phyloP scores from a whole-genome alignment of 345 rosid genomes.

The Linum lewisii region DNA sequence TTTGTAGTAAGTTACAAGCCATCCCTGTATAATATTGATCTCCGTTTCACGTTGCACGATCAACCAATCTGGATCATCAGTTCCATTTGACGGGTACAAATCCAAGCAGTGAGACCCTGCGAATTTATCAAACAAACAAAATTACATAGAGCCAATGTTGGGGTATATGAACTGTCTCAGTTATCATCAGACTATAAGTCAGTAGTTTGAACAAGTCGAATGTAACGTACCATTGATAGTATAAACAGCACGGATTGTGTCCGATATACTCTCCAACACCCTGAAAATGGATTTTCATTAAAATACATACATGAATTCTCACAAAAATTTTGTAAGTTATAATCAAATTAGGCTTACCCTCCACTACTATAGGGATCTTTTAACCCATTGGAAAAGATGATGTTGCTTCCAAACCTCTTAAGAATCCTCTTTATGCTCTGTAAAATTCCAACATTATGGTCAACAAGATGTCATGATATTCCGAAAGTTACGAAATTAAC shows the following conservation, averaged over 20 bases:
- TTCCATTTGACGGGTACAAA: neutral
- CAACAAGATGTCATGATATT: neutral
- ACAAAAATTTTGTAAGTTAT: too few relatives aligned
- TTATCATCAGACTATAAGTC: too few relatives aligned
- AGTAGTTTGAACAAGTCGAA: too few relatives aligned
- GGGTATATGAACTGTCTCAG: too few relatives aligned
- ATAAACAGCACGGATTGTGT: neutral
- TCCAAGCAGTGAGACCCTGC: neutral
- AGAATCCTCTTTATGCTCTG: constrained; percentile 1
- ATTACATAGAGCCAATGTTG: too few relatives aligned
- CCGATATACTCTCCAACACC: constrained; percentile 1
- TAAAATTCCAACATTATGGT: neutral
- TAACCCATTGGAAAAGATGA: constrained; percentile 4
- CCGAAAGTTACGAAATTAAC: too few relatives aligned
- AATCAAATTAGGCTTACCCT: neutral
- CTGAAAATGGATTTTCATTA: neutral
- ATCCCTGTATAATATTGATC: neutral
- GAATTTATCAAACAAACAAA: too few relatives aligned
- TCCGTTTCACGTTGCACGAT: neutral
- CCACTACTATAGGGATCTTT: constrained; percentile 3
- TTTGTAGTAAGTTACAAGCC: neutral
- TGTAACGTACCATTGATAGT: neutral
- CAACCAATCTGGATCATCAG: neutral
- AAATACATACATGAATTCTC: too few relatives aligned
- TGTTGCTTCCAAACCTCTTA: neutral